Evolutionary conservation across 179 eudicot genomes (phyloP), one percentile per base, ranked within the genome.

Genomic region (Beta corolliflora): DNA sequence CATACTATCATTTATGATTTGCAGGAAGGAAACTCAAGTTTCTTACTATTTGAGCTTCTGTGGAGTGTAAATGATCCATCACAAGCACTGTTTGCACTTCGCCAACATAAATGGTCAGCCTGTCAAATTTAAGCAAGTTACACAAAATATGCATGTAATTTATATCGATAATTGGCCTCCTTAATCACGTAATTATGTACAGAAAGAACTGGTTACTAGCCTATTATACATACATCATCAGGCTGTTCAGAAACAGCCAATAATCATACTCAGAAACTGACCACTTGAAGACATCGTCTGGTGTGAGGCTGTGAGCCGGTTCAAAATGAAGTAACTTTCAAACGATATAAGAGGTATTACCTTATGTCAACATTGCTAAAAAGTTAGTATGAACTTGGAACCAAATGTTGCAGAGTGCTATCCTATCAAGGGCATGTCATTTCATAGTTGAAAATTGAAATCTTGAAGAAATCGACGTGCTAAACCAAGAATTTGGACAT

Each of bases 401-500:
- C 12, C 10, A 60, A 25, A 65, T 65, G 45, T 25, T 29, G 41
- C 69, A 25, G 23, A 41, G 73, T 69, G 73, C 50, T 16, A 79
- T 71, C 31, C 44, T 78, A 36, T 78, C 61, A 55, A 78, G 41
- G 36, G 71, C 56, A 60, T 45, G 52, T 59, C 71, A 29, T 45
- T 80, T 58, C 60, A 72, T 19, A 59, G 71, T 60, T 45, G 77
- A 48, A 46, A 46, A 46, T 29, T 36, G 41, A 29, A 29, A 29
- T 36, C 41, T 71, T 72, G 77, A 73, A 50, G 59, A 73, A 72
- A 63, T 15, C 61, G 36, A 72, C 21, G 65, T 25, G 82, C 82
- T 59, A 79, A 79, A 79, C 77, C 58, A 79, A 16, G 70, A 60
- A 59, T 13, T 13, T 67, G 45, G 16, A 12, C 14, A 14, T 11